Conservation (phyloP, 2,329 filamentous ascomycete genomes). For the Pseudogymnoascus sp. region DNA sequence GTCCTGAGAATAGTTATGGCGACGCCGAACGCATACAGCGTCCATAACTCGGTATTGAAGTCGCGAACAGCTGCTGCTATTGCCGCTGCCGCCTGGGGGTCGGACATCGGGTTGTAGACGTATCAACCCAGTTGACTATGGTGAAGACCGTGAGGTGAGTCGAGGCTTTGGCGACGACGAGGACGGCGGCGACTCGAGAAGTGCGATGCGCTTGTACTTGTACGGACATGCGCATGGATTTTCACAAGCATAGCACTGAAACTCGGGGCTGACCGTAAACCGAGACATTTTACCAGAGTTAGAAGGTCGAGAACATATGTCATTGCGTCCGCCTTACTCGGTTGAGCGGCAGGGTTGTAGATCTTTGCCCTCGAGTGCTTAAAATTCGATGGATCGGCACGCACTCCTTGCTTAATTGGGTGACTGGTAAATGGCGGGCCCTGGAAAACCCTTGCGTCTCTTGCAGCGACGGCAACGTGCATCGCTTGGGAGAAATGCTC, state of each 20-base stretch:
- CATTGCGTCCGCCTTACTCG: not conserved
- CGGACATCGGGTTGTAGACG: constrained; percentile 11
- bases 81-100: constrained; percentile 14
- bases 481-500: not conserved
- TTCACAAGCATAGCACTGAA: not conserved
- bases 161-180: not conserved
- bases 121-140: not conserved
- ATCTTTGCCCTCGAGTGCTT: not conserved
- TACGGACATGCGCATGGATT: not conserved
- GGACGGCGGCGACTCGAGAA: not conserved
- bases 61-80: constrained; percentile 13
- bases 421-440: not conserved
- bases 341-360: not conserved
- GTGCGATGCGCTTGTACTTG: not conserved
- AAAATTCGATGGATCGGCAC: not conserved
- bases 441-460: not conserved
- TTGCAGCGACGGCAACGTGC: not conserved
- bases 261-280: not conserved
- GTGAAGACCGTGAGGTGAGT: not conserved
- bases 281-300: not conserved
- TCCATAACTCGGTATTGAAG: constrained; percentile 41
- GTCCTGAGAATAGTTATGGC: constrained; percentile 44
- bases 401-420: not conserved
- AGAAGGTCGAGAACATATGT: not conserved
- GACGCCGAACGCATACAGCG: constrained; percentile 44